Conservation (phyloP, 1,284 basidiomycete genomes). For the Apiotrichum veenhuisii region DNA sequence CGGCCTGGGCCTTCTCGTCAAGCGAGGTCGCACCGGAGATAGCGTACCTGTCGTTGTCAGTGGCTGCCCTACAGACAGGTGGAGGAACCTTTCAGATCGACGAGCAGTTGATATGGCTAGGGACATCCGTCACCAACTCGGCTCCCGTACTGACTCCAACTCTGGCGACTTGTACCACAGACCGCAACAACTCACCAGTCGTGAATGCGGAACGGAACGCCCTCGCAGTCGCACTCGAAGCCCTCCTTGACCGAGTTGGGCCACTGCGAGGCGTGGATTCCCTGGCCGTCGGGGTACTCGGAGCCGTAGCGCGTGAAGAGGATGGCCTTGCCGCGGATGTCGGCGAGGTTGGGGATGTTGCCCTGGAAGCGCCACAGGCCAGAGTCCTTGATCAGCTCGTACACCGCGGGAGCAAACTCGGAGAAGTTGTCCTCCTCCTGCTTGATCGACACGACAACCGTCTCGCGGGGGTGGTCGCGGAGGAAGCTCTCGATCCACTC, state of each 20-base stretch:
- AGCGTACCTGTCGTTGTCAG: conserved; percentile 10
- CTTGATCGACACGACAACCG: conserved; percentile 77
- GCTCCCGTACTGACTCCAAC: neutral
- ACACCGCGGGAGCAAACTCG: conserved; percentile 64
- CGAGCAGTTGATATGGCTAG: too few relatives aligned
- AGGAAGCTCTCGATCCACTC: conserved; percentile 63
- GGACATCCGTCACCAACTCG: neutral
- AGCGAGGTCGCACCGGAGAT: conserved; percentile 5
- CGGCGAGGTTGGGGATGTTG: conserved; percentile 68
- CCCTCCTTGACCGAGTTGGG: conserved; percentile 67
- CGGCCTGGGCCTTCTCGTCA: conserved; percentile 58
- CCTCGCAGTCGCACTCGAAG: conserved; percentile 62
- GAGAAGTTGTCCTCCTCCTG: conserved; percentile 60
- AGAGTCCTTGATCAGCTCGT: conserved; percentile 59
- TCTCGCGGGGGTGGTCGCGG: conserved; percentile 61
- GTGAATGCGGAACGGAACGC: conserved; percentile 64
- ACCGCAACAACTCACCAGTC: conserved; percentile 63
- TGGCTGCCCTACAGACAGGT: too few relatives aligned
- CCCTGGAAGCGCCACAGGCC: conserved; percentile 77
- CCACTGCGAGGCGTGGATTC: conserved; percentile 77
- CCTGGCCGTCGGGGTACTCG: conserved; percentile 61
- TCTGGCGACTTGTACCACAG: too few relatives aligned
- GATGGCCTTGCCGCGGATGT: conserved; percentile 75
- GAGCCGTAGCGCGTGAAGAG: conserved; percentile 71
- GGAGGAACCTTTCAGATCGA: too few relatives aligned